These are phyloP conservation scores for Sungouiozyma intestinalis DNA, from an alignment of 805 yeast genomes.

Conservation along the genomic window DNA sequence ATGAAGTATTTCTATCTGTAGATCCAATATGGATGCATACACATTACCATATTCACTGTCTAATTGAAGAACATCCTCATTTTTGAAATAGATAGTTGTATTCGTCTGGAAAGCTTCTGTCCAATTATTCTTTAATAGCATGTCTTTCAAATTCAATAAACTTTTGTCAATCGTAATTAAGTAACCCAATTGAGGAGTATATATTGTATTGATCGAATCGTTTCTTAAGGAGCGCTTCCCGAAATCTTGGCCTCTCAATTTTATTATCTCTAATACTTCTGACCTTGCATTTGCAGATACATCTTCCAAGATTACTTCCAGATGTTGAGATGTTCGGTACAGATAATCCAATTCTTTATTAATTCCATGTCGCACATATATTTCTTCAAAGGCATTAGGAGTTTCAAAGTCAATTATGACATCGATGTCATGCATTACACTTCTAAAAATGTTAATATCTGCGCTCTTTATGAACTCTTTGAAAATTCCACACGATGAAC, in stretches of 20 bases:
- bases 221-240: constrained; percentile 3
- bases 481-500: constrained; percentile 6
- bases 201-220: constrained; percentile 28
- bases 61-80: constrained; percentile 20
- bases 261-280: constrained; percentile 5
- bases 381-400: constrained; percentile 22
- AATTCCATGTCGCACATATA: constrained; percentile 25
- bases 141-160: not conserved
- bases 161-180: constrained; percentile 23
- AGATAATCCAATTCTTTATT: constrained; percentile 23
- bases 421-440: constrained; percentile 14
- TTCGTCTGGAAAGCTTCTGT: constrained; percentile 31
- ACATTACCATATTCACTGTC: constrained; percentile 35
- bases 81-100: constrained; percentile 31
- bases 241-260: constrained; percentile 5
- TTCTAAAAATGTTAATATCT: constrained; percentile 5
- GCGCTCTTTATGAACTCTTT: constrained; percentile 7
- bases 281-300: constrained; percentile 11
- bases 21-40: constrained; percentile 31
- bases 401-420: constrained; percentile 31
- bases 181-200: constrained; percentile 39
- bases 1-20: constrained; percentile 33
- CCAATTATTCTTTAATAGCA: constrained; percentile 19
- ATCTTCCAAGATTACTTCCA: constrained; percentile 27
- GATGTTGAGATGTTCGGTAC: constrained; percentile 17